phyloP scores from a whole-genome alignment of 148 eudicot genomes.

The Fagopyrum tataricum region DNA sequence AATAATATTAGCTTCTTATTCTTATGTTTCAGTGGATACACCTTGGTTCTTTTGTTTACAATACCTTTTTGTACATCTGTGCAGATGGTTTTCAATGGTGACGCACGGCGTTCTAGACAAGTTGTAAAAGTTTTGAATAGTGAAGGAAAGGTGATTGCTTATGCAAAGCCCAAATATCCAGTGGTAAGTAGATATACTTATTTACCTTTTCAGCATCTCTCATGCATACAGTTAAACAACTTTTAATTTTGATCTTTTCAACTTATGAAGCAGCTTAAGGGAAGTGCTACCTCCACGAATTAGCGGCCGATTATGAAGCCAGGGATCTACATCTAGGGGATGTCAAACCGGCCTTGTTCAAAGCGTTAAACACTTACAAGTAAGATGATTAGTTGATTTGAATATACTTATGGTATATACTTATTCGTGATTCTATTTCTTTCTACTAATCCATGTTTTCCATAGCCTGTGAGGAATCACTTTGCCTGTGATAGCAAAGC shows the following conservation, averaged over 20 bases:
- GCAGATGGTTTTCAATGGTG: slow-evolving; percentile 85
- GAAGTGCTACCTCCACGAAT: slow-evolving; percentile 90
- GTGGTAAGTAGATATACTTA: slow-evolving; percentile 42
- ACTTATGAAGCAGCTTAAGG: slow-evolving; percentile 48
- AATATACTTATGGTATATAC: no score
- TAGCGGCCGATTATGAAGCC: no score
- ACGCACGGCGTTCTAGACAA: slow-evolving; percentile 76
- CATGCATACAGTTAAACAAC: background rate
- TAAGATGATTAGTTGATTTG: no score
- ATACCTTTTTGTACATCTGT: slow-evolving; percentile 5
- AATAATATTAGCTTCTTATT: background rate
- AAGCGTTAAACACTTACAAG: no score
- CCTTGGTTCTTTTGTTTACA: background rate
- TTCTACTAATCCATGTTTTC: no score
- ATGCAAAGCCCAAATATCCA: slow-evolving; percentile 72
- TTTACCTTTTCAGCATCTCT: no score
- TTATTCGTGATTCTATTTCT: no score
- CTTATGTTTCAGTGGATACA: background rate
- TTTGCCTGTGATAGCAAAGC: no score
- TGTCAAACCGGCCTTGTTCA: no score
- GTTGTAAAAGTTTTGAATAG: slow-evolving; percentile 81
- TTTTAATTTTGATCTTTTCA: background rate
- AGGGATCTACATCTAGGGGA: no score
- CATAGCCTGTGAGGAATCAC: no score
- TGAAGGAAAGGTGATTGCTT: slow-evolving; percentile 89